These are phyloP conservation scores for Arabidopsis suecica DNA, from an alignment of 345 rosid species.

Conservation along the genomic window DNA sequence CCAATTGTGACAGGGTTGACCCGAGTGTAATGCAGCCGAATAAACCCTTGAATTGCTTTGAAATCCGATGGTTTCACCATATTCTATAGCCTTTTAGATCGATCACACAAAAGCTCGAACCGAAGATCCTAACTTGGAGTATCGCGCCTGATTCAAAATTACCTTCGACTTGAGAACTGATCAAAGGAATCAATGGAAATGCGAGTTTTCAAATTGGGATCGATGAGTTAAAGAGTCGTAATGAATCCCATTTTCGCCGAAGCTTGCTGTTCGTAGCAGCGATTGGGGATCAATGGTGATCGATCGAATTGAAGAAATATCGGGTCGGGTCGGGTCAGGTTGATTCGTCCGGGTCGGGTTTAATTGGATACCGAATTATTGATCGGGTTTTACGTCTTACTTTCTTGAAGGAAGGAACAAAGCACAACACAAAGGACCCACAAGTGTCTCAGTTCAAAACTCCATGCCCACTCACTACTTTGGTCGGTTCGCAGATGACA, in stretches of 20 bases:
- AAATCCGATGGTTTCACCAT: constrained; percentile 58
- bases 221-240: background rate
- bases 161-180: background rate
- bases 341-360: background rate
- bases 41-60: constrained; percentile 49
- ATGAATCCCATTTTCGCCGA: constrained; percentile 24
- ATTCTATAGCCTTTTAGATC: constrained; percentile 17
- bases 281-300: constrained; percentile 17
- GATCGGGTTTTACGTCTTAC: constrained; percentile 24
- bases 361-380: background rate
- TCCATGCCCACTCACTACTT: constrained; percentile 37
- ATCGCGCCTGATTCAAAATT: background rate
- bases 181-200: constrained; percentile 16
- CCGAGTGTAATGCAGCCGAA: constrained; percentile 48
- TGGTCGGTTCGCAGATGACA: constrained; percentile 40
- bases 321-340: background rate
- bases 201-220: background rate
- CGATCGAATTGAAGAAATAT: background rate
- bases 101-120: constrained; percentile 15
- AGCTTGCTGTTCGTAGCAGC: constrained; percentile 15
- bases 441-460: constrained; percentile 28
- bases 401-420: constrained; percentile 39
- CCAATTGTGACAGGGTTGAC: constrained; percentile 42
- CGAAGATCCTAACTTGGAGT: constrained; percentile 11
- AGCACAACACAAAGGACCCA: constrained; percentile 35